Percentiles rank a stretch among this genome's conserved stretches.
Conservation (phyloP, 495 filamentous ascomycete species). For the Aspergillus funiculosus region DNA sequence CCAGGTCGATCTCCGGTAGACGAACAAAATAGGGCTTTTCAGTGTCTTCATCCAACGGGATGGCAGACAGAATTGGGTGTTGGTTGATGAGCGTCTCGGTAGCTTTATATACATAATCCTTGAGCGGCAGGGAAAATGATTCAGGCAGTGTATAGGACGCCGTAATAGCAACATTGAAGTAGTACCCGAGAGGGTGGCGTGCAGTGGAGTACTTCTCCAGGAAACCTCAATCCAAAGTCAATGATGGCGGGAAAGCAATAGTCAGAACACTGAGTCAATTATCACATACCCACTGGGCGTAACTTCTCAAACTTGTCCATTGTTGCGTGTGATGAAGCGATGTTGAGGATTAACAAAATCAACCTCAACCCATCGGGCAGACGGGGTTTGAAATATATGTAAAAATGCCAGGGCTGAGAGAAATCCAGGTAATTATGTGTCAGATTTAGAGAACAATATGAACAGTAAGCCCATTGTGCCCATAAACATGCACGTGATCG, state of each 20-base stretch:
- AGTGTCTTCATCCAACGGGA: constrained; percentile 37
- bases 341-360: not conserved
- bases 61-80: constrained; percentile 40
- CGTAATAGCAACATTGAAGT: constrained; percentile 38
- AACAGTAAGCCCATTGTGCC: too few relatives aligned
- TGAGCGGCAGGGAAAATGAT: constrained; percentile 24
- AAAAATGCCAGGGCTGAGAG: too few relatives aligned
- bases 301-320: constrained; percentile 28
- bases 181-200: constrained; percentile 40
- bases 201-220: constrained; percentile 41
- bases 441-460: too few relatives aligned
- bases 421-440: too few relatives aligned
- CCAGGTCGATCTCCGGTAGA: constrained; percentile 38
- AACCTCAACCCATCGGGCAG: too few relatives aligned
- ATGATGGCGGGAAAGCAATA: not conserved
- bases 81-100: constrained; percentile 33
- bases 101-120: constrained; percentile 34
- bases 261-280: not conserved
- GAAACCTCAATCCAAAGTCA: constrained; percentile 23
- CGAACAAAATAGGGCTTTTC: constrained; percentile 40
- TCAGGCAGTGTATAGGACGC: constrained; percentile 34
- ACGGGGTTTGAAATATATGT: too few relatives aligned
- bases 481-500: too few relatives aligned
- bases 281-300: constrained; percentile 27
- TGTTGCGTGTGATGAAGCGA: not conserved